Percentiles rank a stretch among this genome's conserved stretches.
phyloP scores from a whole-genome alignment of 345 rosid species.

The Ricinus communis region DNA sequence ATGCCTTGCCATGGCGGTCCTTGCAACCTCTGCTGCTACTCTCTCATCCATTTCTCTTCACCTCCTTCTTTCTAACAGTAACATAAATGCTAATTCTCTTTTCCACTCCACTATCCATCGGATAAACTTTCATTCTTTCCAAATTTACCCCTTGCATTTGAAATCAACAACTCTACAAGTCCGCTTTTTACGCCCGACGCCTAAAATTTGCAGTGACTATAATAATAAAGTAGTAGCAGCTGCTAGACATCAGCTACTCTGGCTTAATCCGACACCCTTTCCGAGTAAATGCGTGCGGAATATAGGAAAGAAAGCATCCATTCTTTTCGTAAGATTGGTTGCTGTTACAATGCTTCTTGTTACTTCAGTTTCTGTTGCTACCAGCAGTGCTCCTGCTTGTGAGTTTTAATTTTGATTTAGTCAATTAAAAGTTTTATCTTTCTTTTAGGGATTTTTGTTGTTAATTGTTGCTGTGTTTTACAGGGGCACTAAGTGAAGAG shows the following conservation, averaged over 20 bases:
- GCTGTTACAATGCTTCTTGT: conserved; percentile 51
- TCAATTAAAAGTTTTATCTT: not conserved
- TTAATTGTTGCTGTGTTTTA: conserved; percentile 14
- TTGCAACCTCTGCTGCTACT: conserved; percentile 39
- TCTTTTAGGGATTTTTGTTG: not conserved
- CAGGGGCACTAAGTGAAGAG: conserved; percentile 83
- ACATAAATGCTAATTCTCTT: conserved; percentile 27
- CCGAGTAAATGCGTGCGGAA: conserved; percentile 26
- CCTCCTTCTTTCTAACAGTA: conserved; percentile 14
- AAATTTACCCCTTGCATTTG: conserved; percentile 23
- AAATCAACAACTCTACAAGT: conserved; percentile 37
- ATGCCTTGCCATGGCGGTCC: conserved; percentile 52
- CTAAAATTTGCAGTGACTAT: conserved; percentile 23
- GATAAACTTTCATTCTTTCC: conserved; percentile 29
- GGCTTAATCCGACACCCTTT: conserved; percentile 2
- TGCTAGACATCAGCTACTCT: conserved; percentile 8
- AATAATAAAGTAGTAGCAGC: not conserved
- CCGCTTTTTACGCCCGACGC: conserved; percentile 26
- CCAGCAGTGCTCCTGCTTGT: conserved; percentile 57
- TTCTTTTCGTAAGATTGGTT: conserved; percentile 42
- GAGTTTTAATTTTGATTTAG: conserved; percentile 33
- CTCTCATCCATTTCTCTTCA: conserved; percentile 29
- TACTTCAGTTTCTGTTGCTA: conserved; percentile 58
- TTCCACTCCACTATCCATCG: conserved; percentile 20
- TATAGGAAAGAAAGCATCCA: conserved; percentile 42